Evolutionary conservation across 1,139 yeast genomes (phyloP).

Genomic region (Chernovozyma aurita): DNA sequence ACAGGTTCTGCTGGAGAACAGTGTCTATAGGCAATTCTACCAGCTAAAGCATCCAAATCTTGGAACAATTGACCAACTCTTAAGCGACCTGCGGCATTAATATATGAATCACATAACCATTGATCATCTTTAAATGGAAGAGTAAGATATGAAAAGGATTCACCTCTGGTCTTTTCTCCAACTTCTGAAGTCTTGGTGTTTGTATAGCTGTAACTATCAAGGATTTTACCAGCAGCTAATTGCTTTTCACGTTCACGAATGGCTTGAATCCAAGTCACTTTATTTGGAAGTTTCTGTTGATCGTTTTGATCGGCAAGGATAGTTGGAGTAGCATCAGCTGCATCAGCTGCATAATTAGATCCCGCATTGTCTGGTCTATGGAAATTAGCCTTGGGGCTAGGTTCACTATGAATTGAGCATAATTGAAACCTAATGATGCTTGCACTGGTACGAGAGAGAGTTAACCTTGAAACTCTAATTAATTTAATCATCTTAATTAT

Average conservation of each 20-base stretch:
- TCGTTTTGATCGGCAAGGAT: conserved; percentile 50
- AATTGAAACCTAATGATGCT: not conserved
- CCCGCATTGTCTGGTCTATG: conserved; percentile 39
- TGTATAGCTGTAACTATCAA: conserved; percentile 66
- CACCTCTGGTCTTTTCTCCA: conserved; percentile 67
- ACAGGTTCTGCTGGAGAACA: conserved; percentile 91
- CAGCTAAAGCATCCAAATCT: conserved; percentile 86
- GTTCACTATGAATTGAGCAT: not conserved
- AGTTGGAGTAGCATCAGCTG: conserved; percentile 69
- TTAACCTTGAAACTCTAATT: not conserved
- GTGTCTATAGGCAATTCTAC: conserved; percentile 80
- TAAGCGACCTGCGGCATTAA: conserved; percentile 82
- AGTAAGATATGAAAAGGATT: conserved; percentile 68
- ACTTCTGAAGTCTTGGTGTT: conserved; percentile 71
- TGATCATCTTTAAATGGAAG: conserved; percentile 83
- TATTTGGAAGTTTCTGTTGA: conserved; percentile 37
- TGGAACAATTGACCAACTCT: conserved; percentile 90
- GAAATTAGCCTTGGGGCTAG: conserved; percentile 14
- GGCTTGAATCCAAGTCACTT: conserved; percentile 83
- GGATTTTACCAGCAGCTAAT: conserved; percentile 61
- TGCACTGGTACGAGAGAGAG: not conserved
- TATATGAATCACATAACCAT: conserved; percentile 80
- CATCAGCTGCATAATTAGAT: conserved; percentile 45
- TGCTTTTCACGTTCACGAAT: conserved; percentile 70
- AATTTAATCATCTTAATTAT: not conserved